Evolutionary conservation across 805 yeast genomes (phyloP).

Genomic region (Hanseniaspora nectarophila): DNA sequence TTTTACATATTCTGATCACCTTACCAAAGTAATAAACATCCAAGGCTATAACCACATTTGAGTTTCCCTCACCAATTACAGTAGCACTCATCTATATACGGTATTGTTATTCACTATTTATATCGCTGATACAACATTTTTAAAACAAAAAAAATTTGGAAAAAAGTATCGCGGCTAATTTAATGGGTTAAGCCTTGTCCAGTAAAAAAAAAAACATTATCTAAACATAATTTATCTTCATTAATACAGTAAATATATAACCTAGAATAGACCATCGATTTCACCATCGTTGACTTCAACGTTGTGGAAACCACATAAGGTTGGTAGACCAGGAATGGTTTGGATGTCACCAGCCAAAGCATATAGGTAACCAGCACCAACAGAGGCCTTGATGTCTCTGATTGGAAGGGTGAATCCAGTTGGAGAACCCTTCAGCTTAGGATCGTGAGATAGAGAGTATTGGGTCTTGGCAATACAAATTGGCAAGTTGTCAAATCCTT

Average conservation of each 20-base stretch:
- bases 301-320: constrained; percentile 77
- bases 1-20: constrained; percentile 5
- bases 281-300: constrained; percentile 75
- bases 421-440: constrained; percentile 73
- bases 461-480: constrained; percentile 80
- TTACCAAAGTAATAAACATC: neutral
- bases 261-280: constrained; percentile 63
- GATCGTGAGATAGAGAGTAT: constrained; percentile 73
- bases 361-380: constrained; percentile 77
- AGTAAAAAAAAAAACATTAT: too few relatives aligned
- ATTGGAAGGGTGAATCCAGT: constrained; percentile 68
- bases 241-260: neutral
- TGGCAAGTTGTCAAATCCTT: constrained; percentile 68
- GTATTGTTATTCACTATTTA: too few relatives aligned
- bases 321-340: constrained; percentile 78
- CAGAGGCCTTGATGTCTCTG: constrained; percentile 63
- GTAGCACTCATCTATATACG: neutral
- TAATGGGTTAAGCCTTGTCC: too few relatives aligned
- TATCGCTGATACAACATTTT: too few relatives aligned
- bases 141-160: too few relatives aligned
- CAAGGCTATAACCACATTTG: neutral
- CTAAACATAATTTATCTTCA: too few relatives aligned
- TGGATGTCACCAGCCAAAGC: constrained; percentile 79
- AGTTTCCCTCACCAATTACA: constrained; percentile 5
- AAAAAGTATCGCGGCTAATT: too few relatives aligned